These are phyloP conservation scores for Stephanodiscus triporus DNA, from an alignment of 108 stramenopile species.

Conservation along the genomic window DNA sequence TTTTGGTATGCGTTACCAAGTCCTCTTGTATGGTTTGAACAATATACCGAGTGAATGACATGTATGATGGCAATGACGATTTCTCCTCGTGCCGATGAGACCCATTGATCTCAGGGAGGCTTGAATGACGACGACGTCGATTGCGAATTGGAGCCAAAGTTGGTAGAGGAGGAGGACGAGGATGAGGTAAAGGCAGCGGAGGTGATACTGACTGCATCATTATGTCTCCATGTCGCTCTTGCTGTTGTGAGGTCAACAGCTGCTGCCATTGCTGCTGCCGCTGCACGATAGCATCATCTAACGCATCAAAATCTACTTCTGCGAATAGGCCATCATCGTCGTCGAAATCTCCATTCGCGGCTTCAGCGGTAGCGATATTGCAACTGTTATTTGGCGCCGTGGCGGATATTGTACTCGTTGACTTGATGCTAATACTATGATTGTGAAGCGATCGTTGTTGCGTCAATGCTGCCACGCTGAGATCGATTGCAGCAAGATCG, in stretches of 20 bases:
- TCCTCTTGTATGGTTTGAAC: conserved; percentile 61
- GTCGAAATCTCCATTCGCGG: conserved; percentile 18
- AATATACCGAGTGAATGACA: conserved; percentile 74
- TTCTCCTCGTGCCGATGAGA: background rate
- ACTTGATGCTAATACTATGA: background rate
- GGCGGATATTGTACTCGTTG: background rate
- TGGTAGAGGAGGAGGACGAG: background rate
- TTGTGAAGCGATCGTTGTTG: background rate
- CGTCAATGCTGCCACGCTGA: conserved; percentile 16
- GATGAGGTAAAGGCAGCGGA: conserved; percentile 6
- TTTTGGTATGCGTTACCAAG: conserved; percentile 55
- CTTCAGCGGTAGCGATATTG: background rate
- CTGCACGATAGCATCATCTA: conserved; percentile 47
- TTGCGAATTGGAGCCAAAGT: conserved; percentile 28
- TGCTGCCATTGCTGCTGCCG: conserved; percentile 25
- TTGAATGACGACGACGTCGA: conserved; percentile 24
- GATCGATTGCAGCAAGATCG: conserved; percentile 25
- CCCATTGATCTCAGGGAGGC: conserved; percentile 26
- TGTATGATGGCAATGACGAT: conserved; percentile 39
- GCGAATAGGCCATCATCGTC: conserved; percentile 54
- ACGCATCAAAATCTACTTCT: conserved; percentile 59
- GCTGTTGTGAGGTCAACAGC: background rate
- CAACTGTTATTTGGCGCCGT: background rate
- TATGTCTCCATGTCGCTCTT: background rate
- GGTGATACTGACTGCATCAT: conserved; percentile 9